Evolutionary conservation across 768 basidiomycete species (phyloP).

Genomic region (Daedaleopsis nitida): DNA sequence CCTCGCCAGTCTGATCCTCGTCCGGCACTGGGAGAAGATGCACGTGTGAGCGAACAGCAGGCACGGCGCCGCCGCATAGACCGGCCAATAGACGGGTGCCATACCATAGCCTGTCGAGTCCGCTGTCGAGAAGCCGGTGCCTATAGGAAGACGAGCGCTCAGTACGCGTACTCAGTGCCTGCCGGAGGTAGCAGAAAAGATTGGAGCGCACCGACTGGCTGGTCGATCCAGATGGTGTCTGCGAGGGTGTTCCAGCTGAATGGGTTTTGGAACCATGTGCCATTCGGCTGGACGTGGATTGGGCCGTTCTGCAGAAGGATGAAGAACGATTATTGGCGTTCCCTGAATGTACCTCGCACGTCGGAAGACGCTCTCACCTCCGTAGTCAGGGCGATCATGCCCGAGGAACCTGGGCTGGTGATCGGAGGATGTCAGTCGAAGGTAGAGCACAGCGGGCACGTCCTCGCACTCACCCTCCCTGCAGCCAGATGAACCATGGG

Average conservation of each 20-base stretch:
- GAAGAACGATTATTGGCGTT: background rate
- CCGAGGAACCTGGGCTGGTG: conserved; percentile 64
- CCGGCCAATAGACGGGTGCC: conserved; percentile 13
- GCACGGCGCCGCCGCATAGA: background rate
- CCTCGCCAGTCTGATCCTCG: conserved; percentile 65
- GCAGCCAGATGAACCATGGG: conserved; percentile 78
- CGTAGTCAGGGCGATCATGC: conserved; percentile 60
- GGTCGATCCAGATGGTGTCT: conserved; percentile 72
- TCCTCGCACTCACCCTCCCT: conserved; percentile 55
- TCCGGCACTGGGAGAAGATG: conserved; percentile 44
- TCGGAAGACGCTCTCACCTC: conserved; percentile 39
- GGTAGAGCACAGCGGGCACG: background rate
- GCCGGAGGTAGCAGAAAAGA: background rate
- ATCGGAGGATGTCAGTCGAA: background rate
- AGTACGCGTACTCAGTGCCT: no score
- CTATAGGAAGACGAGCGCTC: conserved; percentile 27
- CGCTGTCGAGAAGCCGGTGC: conserved; percentile 65
- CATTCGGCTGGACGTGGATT: conserved; percentile 54
- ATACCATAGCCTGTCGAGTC: conserved; percentile 63
- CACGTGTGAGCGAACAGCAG: background rate
- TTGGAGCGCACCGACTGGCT: conserved; percentile 50
- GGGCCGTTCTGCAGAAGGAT: conserved; percentile 60
- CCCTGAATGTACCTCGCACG: background rate
- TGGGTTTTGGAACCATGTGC: conserved; percentile 49
- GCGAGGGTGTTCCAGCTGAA: conserved; percentile 62